Conservation (phyloP, 2,329 filamentous ascomycete species). For the Bipolaris cookei region DNA sequence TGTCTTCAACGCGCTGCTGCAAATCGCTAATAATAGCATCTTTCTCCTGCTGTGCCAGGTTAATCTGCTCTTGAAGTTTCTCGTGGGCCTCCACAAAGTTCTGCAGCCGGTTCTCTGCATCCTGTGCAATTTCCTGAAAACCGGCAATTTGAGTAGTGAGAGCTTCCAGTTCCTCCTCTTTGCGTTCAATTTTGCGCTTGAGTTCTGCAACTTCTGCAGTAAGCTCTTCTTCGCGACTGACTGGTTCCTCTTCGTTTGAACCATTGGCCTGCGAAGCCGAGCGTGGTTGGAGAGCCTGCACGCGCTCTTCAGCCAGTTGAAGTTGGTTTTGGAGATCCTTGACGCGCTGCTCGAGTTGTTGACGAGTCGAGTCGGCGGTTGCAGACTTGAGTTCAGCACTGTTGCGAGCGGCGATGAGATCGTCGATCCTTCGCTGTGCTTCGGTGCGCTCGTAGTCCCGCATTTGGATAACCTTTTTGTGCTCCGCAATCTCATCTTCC, state of each 20-base stretch:
- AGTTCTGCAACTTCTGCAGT: slow-evolving; percentile 83
- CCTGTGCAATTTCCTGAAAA: slow-evolving; percentile 86
- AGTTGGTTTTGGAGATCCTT: slow-evolving; percentile 89
- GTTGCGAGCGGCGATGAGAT: slow-evolving; percentile 79
- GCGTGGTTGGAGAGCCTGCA: slow-evolving; percentile 80
- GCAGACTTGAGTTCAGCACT: slow-evolving; percentile 86
- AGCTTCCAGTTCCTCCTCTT: slow-evolving; percentile 79
- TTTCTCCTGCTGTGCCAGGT: slow-evolving; percentile 75
- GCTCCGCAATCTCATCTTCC: slow-evolving; percentile 80
- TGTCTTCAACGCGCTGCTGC: slow-evolving; percentile 80
- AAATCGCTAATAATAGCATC: slow-evolving; percentile 80
- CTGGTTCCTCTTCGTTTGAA: slow-evolving; percentile 56
- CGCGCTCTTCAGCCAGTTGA: slow-evolving; percentile 85
- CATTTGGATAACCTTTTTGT: slow-evolving; percentile 79
- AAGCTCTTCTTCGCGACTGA: slow-evolving; percentile 77
- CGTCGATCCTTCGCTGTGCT: slow-evolving; percentile 88
- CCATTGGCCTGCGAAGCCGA: slow-evolving; percentile 53
- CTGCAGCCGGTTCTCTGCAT: slow-evolving; percentile 84
- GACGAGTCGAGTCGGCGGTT: slow-evolving; percentile 82
- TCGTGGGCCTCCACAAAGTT: slow-evolving; percentile 81
- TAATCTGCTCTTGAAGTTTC: slow-evolving; percentile 74
- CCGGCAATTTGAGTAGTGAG: slow-evolving; percentile 82
- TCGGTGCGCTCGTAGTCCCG: slow-evolving; percentile 92
- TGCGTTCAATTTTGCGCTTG: slow-evolving; percentile 83
- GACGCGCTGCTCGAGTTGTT: slow-evolving; percentile 86